Base-by-base conservation (phyloP, 2,329 filamentous ascomycete genomes). In the Fusarium continuum region DNA sequence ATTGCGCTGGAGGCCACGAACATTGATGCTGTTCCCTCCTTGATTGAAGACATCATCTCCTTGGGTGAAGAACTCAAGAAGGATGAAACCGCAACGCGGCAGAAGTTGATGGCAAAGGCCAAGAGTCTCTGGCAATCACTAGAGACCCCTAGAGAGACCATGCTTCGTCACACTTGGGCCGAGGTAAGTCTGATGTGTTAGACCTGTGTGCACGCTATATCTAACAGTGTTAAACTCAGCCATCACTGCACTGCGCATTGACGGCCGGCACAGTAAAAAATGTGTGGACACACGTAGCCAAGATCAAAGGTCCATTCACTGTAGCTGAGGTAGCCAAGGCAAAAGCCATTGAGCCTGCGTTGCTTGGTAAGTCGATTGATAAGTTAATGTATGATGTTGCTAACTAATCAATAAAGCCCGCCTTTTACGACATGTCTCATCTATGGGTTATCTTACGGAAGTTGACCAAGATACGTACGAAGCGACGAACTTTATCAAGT, bases 91-190 rank as follows among this genome's bases (percentile, higher is more conserved):
- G 43, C 61, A 34, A 61, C 63, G 3, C 72, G 76, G 2, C 64
- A 74, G 5, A 65, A 69, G n/a, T 66, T 80, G 3, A 62, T 75
- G 13, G 59, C 70, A 2, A 73, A 75, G 52, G 77, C 77, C 2
- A 72, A 75, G n/a, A 58, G 65, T 1, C 51, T 73, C 2, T 64
- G 74, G 26, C 70, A 72, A 23, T 74, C 77, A 0, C 70, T 80
- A 0, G 80, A 83, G 62, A 82, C 78, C 0, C 81, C 81, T 0
- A 73, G 80, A 7, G 81, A 83, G 69, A 79, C 79, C 0, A 81
- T 82, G 74, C 74, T 82, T 48, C 74, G 78, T 50, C 79, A 82
- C 38, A 74, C 69, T 58, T 83, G 80, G 78, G 78, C 77, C 0
- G 74, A 82, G 73, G 75, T 74, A 64, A 53, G 67, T 35, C 6